phyloP scores from a whole-genome alignment of 2,329 filamentous ascomycete species.

The Verticillium klebahnii region DNA sequence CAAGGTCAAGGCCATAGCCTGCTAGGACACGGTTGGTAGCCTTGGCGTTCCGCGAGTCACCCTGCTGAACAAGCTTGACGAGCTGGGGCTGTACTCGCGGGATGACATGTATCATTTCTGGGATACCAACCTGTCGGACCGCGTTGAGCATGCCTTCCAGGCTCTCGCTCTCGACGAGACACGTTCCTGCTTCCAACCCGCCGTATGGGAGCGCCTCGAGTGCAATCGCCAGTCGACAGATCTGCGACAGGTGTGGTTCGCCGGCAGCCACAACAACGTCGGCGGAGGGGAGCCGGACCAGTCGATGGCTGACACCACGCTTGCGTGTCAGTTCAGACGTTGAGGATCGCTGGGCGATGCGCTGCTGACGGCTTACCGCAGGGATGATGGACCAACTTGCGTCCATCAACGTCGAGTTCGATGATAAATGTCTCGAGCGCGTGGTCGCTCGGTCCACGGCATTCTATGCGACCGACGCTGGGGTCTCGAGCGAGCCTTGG shows the following conservation, averaged over 20 bases:
- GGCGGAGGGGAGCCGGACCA: constrained; percentile 61
- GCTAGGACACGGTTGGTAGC: constrained; percentile 40
- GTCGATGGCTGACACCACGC: constrained; percentile 33
- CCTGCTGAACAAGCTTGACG: constrained; percentile 36
- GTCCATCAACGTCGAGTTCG: constrained; percentile 46
- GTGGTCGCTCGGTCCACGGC: constrained; percentile 24
- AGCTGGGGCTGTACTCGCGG: constrained; percentile 16
- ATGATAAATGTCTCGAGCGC: constrained; percentile 33
- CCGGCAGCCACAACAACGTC: constrained; percentile 66
- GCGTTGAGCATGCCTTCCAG: constrained; percentile 54
- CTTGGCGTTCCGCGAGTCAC: constrained; percentile 40
- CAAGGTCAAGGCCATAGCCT: constrained; percentile 39
- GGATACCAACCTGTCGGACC: constrained; percentile 47
- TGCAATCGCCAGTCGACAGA: constrained; percentile 34
- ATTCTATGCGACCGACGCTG: constrained; percentile 18
- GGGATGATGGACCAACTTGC: constrained; percentile 55
- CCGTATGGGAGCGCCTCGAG: constrained; percentile 45
- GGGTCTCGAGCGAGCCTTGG: constrained; percentile 26
- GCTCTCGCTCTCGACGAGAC: constrained; percentile 55
- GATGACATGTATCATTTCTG: constrained; percentile 41
- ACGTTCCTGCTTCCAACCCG: constrained; percentile 48
- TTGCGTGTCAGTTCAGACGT: constrained; percentile 29
- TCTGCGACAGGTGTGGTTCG: constrained; percentile 58
- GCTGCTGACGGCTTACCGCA: constrained; percentile 11
- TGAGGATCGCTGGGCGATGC: background rate